phyloP scores from a whole-genome alignment of 768 basidiomycete genomes.

The Lactarius indigo region DNA sequence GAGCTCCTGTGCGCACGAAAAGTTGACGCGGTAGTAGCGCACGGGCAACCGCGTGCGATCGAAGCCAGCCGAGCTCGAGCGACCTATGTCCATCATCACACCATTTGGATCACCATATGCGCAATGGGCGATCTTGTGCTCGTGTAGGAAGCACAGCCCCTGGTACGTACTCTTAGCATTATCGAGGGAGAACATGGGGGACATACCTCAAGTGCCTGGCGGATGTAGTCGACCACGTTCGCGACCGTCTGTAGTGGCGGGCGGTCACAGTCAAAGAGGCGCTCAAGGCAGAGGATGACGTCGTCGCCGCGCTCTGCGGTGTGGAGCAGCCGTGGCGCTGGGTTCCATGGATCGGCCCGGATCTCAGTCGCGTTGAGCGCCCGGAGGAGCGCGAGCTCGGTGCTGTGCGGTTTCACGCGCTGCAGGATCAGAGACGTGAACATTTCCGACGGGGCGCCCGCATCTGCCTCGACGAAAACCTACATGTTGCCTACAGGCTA shows the following conservation, averaged over 20 bases:
- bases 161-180: neutral
- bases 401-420: conserved; percentile 14
- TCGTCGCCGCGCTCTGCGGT: conserved; percentile 42
- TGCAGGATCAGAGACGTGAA: conserved; percentile 15
- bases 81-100: conserved; percentile 26
- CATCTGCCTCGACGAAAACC: conserved; percentile 20
- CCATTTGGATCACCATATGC: conserved; percentile 18
- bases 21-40: conserved; percentile 24
- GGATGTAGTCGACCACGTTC: conserved; percentile 49
- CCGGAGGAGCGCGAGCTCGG: conserved; percentile 41
- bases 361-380: conserved; percentile 43
- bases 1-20: conserved; percentile 15
- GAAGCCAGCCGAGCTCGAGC: conserved; percentile 12
- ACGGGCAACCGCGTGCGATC: conserved; percentile 22
- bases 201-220: conserved; percentile 47
- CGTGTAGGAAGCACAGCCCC: conserved; percentile 25
- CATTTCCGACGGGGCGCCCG: neutral
- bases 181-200: too few species aligned
- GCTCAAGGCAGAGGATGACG: conserved; percentile 44
- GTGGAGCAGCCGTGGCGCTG: conserved; percentile 44
- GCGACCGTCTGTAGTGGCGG: conserved; percentile 46
- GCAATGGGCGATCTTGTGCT: conserved; percentile 20
- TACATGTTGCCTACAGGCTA: neutral
- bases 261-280: conserved; percentile 42
- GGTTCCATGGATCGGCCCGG: conserved; percentile 54